Conservation (phyloP, 176 grass and related monocot species). For the Echinochloa phyllopogon region DNA sequence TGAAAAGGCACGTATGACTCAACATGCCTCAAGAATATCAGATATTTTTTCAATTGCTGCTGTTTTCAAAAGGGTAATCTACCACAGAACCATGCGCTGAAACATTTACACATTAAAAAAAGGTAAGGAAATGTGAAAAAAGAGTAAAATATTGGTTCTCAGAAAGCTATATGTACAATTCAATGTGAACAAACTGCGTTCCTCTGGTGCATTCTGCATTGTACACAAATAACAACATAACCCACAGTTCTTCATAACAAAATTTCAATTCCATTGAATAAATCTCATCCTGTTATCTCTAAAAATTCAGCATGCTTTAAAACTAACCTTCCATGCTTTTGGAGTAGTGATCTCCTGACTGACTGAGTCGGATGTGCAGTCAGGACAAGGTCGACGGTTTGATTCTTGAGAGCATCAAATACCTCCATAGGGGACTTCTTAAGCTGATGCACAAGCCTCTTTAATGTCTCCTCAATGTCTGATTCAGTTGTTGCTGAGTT, state of each 20-base stretch:
- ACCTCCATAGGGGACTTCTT: slow-evolving; percentile 80
- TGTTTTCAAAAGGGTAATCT: neutral
- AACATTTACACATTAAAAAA: neutral
- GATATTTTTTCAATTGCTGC: neutral
- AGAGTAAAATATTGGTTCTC: neutral
- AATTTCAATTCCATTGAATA: neutral
- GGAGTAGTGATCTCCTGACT: slow-evolving; percentile 84
- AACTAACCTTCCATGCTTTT: slow-evolving; percentile 95
- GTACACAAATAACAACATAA: neutral
- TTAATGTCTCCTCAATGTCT: slow-evolving; percentile 87
- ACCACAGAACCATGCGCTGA: neutral
- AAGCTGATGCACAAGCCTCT: slow-evolving; percentile 71
- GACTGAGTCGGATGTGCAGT: slow-evolving; percentile 96
- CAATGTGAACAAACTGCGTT: slow-evolving; percentile 7
- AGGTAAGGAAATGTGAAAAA: neutral
- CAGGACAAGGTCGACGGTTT: slow-evolving; percentile 88
- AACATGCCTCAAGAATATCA: neutral
- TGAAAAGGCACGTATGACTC: neutral
- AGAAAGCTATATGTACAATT: neutral
- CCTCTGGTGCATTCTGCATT: neutral
- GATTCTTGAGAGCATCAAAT: slow-evolving; percentile 87
- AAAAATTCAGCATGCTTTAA: slow-evolving; percentile 13
- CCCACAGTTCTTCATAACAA: neutral
- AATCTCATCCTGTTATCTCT: slow-evolving; percentile 1
- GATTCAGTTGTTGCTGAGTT: slow-evolving; percentile 91